Percentiles rank a stretch among this genome's conserved stretches.
phyloP scores from a whole-genome alignment of 2,329 filamentous ascomycete species.

The Cercospora sp. region DNA sequence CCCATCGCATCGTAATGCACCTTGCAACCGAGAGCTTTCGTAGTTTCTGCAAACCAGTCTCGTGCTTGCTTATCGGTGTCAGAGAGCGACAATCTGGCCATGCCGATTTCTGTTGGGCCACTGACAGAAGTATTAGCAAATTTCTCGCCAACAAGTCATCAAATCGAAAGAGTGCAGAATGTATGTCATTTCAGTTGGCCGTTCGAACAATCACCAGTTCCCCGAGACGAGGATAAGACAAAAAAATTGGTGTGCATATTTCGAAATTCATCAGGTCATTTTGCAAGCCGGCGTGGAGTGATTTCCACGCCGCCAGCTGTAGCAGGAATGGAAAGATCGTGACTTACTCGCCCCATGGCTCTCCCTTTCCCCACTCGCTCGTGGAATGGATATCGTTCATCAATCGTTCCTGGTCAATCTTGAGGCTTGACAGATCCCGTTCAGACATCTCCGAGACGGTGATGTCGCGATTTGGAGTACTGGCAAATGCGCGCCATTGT shows the following conservation, averaged over 20 bases:
- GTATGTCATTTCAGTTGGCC: conserved; percentile 20
- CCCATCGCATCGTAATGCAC: conserved; percentile 73
- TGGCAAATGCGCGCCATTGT: conserved; percentile 35
- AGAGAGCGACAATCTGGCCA: conserved; percentile 71
- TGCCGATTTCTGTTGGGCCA: conserved; percentile 65
- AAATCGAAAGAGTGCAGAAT: neutral
- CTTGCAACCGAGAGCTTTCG: conserved; percentile 63
- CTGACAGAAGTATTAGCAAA: conserved; percentile 23
- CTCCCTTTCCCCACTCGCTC: conserved; percentile 65
- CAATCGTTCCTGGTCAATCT: conserved; percentile 59
- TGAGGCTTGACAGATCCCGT: conserved; percentile 53
- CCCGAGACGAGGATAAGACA: conserved; percentile 21
- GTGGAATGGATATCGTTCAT: conserved; percentile 66
- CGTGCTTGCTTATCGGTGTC: conserved; percentile 70
- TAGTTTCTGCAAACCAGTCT: conserved; percentile 71
- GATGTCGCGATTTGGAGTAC: conserved; percentile 39
- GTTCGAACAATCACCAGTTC: conserved; percentile 22
- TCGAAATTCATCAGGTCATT: conserved; percentile 24
- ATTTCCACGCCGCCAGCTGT: conserved; percentile 7
- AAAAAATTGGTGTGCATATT: conserved; percentile 27
- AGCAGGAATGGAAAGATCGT: neutral
- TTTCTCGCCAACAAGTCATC: neutral
- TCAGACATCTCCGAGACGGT: conserved; percentile 53
- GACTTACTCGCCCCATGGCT: conserved; percentile 66
- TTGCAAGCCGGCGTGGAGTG: conserved; percentile 3